Evolutionary conservation across 371 early-diverging fungal species (phyloP).

Genomic region (Cokeromyces recurvatus): DNA sequence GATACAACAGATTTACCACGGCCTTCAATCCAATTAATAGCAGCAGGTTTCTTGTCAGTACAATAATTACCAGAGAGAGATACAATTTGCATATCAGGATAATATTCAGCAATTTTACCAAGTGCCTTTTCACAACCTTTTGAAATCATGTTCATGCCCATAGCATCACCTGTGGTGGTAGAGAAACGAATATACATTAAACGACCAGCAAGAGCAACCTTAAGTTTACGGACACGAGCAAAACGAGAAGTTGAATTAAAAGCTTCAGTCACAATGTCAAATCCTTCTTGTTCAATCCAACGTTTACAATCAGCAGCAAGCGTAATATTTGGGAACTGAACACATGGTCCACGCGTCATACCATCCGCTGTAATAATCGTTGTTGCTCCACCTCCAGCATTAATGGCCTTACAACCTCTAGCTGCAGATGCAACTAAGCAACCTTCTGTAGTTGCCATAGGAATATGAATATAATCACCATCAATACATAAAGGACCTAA

Average conservation of each 20-base stretch:
- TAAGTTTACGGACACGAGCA: constrained; percentile 76
- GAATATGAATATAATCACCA: constrained; percentile 73
- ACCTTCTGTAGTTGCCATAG: constrained; percentile 98
- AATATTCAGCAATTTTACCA: constrained; percentile 53
- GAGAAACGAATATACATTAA: constrained; percentile 81
- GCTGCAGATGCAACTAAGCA: constrained; percentile 90
- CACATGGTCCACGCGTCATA: constrained; percentile 93
- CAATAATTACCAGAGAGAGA: constrained; percentile 92
- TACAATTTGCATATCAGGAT: constrained; percentile 74
- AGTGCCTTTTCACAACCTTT: constrained; percentile 88
- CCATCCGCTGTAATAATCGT: constrained; percentile 85
- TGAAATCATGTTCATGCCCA: constrained; percentile 99
- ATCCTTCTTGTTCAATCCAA: constrained; percentile 77
- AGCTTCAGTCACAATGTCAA: constrained; percentile 58
- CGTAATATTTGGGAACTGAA: constrained; percentile 72
- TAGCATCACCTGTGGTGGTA: constrained; percentile 94
- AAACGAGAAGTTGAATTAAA: constrained; percentile 91
- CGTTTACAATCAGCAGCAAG: constrained; percentile 68
- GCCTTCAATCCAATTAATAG: constrained; percentile 96
- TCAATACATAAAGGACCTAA: constrained; percentile 79
- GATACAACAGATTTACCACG: constrained; percentile 93
- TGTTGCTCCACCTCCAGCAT: constrained; percentile 81
- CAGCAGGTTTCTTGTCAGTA: constrained; percentile 97
- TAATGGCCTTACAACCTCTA: constrained; percentile 94
- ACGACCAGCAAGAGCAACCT: constrained; percentile 83